Evolutionary conservation across 768 basidiomycete species (phyloP).

Genomic region (Pleurotus pulmonarius): DNA sequence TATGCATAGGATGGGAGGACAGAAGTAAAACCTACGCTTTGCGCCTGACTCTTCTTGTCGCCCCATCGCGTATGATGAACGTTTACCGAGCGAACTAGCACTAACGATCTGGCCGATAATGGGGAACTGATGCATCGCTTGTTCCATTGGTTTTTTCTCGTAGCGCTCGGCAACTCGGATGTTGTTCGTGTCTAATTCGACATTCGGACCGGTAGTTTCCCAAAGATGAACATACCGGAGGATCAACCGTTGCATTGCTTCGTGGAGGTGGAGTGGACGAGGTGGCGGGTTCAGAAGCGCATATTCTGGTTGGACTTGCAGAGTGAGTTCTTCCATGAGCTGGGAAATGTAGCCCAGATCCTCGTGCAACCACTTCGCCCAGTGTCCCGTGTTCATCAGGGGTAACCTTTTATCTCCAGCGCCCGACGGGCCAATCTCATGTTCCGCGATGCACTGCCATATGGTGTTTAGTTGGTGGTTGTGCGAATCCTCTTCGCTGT

Average conservation of each 20-base stretch:
- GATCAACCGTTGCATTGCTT: slow-evolving; percentile 10
- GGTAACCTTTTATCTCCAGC: not conserved
- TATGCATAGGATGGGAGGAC: no score
- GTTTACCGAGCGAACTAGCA: no score
- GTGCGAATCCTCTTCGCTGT: not conserved
- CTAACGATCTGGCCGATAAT: no score
- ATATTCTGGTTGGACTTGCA: slow-evolving; percentile 9
- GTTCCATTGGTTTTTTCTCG: no score
- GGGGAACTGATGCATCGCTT: no score
- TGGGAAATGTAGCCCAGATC: not conserved
- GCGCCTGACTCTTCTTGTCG: no score
- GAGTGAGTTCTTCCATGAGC: slow-evolving; percentile 3
- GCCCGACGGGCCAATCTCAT: not conserved
- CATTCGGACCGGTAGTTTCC: not conserved
- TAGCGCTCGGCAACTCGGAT: no score
- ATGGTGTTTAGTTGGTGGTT: slow-evolving; percentile 1
- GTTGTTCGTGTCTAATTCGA: not conserved
- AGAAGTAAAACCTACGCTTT: no score
- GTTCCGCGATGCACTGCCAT: slow-evolving; percentile 6
- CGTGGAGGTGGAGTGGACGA: not conserved
- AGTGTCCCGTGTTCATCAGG: not conserved
- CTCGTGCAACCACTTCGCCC: slow-evolving; percentile 1
- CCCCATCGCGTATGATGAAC: no score
- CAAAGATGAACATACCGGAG: not conserved
- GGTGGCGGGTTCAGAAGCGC: slow-evolving; percentile 4